Conservation (phyloP, 169 alveolate species). For the Plasmodium fragile region DNA sequence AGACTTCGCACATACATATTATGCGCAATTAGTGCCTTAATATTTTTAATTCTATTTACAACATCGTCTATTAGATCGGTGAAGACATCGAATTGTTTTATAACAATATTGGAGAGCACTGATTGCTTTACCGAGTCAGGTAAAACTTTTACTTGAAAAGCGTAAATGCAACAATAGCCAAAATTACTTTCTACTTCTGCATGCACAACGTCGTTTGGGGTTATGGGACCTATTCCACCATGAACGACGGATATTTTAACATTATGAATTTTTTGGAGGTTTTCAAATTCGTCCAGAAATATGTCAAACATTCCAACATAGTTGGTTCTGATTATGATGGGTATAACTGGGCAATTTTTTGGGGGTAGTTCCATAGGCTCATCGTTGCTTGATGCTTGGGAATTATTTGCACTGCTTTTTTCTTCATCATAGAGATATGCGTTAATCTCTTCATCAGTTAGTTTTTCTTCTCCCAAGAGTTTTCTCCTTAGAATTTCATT, state of each 20-base stretch:
- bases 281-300: constrained; percentile 86
- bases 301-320: constrained; percentile 87
- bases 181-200: constrained; percentile 89
- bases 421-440: constrained; percentile 76
- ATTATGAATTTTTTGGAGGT: constrained; percentile 64
- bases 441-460: constrained; percentile 79
- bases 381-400: neutral
- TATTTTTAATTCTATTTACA: constrained; percentile 76
- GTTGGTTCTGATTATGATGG: constrained; percentile 86
- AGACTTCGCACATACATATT: constrained; percentile 76
- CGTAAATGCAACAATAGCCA: constrained; percentile 88
- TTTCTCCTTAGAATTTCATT: constrained; percentile 63
- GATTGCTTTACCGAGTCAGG: constrained; percentile 89
- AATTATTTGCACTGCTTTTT: neutral
- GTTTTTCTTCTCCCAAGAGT: constrained; percentile 55
- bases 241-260: constrained; percentile 89
- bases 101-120: constrained; percentile 82
- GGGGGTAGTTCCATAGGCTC: constrained; percentile 42
- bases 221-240: constrained; percentile 91
- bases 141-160: constrained; percentile 88
- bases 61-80: constrained; percentile 89
- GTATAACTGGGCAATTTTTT: constrained; percentile 78
- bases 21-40: constrained; percentile 64
- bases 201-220: constrained; percentile 89
- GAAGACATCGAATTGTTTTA: constrained; percentile 86